These are phyloP conservation scores for Plantago ovata DNA, from an alignment of 257 asterid genomes.

Conservation along the genomic window DNA sequence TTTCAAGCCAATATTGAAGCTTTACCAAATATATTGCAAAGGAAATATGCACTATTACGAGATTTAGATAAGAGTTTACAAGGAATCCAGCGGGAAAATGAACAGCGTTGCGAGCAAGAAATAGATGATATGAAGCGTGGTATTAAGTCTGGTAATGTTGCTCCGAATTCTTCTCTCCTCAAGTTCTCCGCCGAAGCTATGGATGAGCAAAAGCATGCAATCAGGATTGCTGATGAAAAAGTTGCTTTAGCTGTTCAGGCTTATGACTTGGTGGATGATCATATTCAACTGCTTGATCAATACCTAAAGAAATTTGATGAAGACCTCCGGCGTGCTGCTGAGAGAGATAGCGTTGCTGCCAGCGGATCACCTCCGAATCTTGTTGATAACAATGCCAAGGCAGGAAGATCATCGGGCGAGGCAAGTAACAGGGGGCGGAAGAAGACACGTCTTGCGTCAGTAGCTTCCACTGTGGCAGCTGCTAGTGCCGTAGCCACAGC, in stretches of 20 bases:
- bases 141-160: slow-evolving; percentile 65
- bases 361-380: slow-evolving; percentile 45
- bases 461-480: slow-evolving; percentile 43
- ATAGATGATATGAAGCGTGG: slow-evolving; percentile 79
- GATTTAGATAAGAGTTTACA: slow-evolving; percentile 87
- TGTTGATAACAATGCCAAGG: slow-evolving; percentile 58
- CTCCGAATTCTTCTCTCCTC: slow-evolving; percentile 71
- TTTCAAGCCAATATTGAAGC: slow-evolving; percentile 88
- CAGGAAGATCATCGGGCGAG: slow-evolving; percentile 74
- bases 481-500: slow-evolving; percentile 35
- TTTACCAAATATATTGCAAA: slow-evolving; percentile 69
- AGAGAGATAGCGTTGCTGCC: slow-evolving; percentile 60
- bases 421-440: slow-evolving; percentile 91
- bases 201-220: slow-evolving; percentile 97
- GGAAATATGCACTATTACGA: slow-evolving; percentile 76
- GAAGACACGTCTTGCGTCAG: slow-evolving; percentile 70
- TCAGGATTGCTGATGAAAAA: slow-evolving; percentile 96
- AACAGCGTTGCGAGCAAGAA: slow-evolving; percentile 84
- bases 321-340: slow-evolving; percentile 87
- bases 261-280: slow-evolving; percentile 94
- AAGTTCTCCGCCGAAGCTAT: slow-evolving; percentile 82
- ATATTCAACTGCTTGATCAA: slow-evolving; percentile 94
- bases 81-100: slow-evolving; percentile 90
- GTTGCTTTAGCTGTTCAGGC: slow-evolving; percentile 85
- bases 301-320: slow-evolving; percentile 82